Evolutionary conservation across 257 asterid genomes (phyloP).

Genomic region (Penstemon barbatus): DNA sequence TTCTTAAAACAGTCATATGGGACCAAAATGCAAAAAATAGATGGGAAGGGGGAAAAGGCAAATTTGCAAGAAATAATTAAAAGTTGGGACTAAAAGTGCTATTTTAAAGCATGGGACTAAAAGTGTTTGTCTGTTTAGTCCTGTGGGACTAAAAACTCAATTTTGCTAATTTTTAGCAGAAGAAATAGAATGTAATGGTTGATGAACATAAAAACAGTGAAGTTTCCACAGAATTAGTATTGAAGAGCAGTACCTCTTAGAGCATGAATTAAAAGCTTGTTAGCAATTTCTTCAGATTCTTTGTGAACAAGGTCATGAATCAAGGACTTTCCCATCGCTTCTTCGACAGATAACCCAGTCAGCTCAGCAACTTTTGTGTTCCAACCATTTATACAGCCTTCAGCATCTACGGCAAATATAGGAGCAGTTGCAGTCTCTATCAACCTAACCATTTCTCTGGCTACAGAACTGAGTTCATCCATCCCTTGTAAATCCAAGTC

Average conservation of each 20-base stretch:
- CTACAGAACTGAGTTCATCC: slow-evolving; percentile 64
- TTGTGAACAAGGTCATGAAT: slow-evolving; percentile 50
- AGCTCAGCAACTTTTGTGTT: slow-evolving; percentile 61
- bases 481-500: slow-evolving; percentile 52
- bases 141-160: no score
- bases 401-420: slow-evolving; percentile 58
- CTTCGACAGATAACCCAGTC: slow-evolving; percentile 54
- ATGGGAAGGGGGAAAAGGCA: no score
- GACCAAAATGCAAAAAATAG: no score
- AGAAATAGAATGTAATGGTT: slow-evolving; percentile 10
- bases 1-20: no score
- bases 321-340: slow-evolving; percentile 61
- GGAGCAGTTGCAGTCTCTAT: slow-evolving; percentile 79
- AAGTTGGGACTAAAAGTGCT: no score
- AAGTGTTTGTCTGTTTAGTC: no score
- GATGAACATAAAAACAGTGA: slow-evolving; percentile 8
- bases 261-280: slow-evolving; percentile 52
- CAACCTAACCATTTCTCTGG: slow-evolving; percentile 69
- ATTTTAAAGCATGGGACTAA: no score
- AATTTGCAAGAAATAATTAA: no score
- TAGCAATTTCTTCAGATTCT: slow-evolving; percentile 49
- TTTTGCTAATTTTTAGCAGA: no score
- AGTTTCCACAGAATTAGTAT: background rate
- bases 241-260: slow-evolving; percentile 52
- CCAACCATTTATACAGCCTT: slow-evolving; percentile 63